Evolutionary conservation across 2,329 filamentous ascomycete species (phyloP).

Genomic region (Canariomyces notabilis): DNA sequence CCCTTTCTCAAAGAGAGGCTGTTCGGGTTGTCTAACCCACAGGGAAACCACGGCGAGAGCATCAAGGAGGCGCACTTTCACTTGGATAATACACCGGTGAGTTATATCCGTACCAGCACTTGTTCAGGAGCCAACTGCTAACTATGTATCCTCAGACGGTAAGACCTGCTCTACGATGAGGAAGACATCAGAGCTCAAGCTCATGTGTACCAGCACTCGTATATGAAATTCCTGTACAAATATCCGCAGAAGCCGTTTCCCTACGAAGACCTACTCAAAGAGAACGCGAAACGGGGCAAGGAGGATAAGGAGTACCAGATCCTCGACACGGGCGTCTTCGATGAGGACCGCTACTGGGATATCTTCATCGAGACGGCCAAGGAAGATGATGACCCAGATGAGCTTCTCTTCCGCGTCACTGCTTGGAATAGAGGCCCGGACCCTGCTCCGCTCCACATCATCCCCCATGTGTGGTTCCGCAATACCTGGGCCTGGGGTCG

Average conservation of each 20-base stretch:
- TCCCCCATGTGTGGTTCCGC: constrained; percentile 93
- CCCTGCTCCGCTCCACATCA: constrained; percentile 83
- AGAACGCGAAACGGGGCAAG: constrained; percentile 73
- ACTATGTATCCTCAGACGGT: constrained; percentile 39
- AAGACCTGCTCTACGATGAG: constrained; percentile 25
- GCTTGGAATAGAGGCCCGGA: constrained; percentile 94
- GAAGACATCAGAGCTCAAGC: no score
- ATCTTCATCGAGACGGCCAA: constrained; percentile 96
- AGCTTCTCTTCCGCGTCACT: constrained; percentile 88
- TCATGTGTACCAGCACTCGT: constrained; percentile 65
- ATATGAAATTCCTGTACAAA: constrained; percentile 99
- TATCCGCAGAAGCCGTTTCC: constrained; percentile 90
- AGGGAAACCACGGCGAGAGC: constrained; percentile 95
- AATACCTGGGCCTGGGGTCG: constrained; percentile 97
- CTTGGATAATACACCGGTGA: constrained; percentile 80
- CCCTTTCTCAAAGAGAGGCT: constrained; percentile 91
- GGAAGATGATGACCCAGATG: constrained; percentile 84
- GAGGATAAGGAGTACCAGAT: constrained; percentile 87
- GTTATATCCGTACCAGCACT: constrained; percentile 23
- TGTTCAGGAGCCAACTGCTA: constrained; percentile 22
- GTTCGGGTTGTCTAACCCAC: constrained; percentile 91
- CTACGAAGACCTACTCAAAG: constrained; percentile 79
- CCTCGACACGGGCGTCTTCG: constrained; percentile 80
- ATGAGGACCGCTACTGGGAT: constrained; percentile 91
- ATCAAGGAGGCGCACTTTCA: constrained; percentile 97